These are phyloP conservation scores for Psophocarpus tetragonolobus DNA, from an alignment of 306 rosid species.

Conservation along the genomic window DNA sequence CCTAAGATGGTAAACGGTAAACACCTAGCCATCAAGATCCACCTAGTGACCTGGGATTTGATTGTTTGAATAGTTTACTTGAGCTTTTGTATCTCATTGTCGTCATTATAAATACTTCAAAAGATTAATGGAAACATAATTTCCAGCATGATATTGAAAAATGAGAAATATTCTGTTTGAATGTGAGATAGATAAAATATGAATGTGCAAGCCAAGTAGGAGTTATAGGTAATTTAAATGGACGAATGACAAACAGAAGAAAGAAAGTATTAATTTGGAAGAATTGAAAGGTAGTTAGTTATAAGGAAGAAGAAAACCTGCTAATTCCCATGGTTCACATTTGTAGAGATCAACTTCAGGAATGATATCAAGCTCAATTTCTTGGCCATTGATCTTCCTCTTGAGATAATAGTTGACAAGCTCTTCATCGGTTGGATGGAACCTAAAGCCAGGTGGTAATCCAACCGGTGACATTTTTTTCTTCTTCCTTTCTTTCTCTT, in stretches of 20 bases:
- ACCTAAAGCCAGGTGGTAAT: constrained; percentile 98
- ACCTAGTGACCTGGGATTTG: no score
- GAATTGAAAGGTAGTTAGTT: neutral
- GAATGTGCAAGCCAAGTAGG: neutral
- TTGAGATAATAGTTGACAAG: constrained; percentile 94
- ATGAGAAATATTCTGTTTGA: neutral
- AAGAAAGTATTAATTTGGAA: neutral
- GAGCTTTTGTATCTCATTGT: no score
- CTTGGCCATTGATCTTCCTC: constrained; percentile 85
- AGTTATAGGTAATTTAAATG: neutral
- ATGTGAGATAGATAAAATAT: neutral
- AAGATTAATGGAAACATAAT: constrained; percentile 4
- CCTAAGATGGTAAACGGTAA: neutral
- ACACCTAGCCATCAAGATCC: neutral
- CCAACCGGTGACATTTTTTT: constrained; percentile 85
- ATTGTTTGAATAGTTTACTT: no score
- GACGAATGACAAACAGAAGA: neutral
- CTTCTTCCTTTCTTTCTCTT: neutral
- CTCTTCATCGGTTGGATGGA: constrained; percentile 98
- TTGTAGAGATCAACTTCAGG: constrained; percentile 99
- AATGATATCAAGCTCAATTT: constrained; percentile 95
- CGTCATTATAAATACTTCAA: no score
- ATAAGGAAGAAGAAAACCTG: constrained; percentile 52
- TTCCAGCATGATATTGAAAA: constrained; percentile 14
- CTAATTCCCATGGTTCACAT: constrained; percentile 99